Evolutionary conservation across 2,329 filamentous ascomycete genomes (phyloP), one percentile per base, ranked within the genome.

Genomic region (Lasiodiplodia gonubiensis): DNA sequence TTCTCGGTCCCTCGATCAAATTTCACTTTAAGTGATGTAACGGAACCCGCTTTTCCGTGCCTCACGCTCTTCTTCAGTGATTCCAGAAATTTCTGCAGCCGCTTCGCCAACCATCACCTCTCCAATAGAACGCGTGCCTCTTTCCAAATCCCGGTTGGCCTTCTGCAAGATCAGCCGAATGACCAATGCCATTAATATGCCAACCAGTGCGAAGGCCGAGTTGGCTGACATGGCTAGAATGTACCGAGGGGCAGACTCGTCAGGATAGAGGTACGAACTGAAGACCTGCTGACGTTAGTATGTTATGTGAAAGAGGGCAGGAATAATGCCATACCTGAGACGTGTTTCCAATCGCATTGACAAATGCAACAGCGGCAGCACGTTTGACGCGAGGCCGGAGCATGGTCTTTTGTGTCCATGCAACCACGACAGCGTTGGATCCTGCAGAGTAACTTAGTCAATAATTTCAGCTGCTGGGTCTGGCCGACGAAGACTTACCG

Each of bases 291-390:
- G 7, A 33, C 10, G 8, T 33, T 33, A 33, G 8, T 33, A 1
- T 33, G 1, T 33, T 10, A 33, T 33, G 8, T 8, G 30, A 33
- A 33, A 33, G 8, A 33, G 7, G 30, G 30, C 10, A 33, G 30
- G 8, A 8, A 8, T 2, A 33, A 33, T 2, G 30, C 18, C 54
- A 39, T 21, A 39, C 54, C 30, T 39, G 54, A 7, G 66, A 63
- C 18, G 46, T 21, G 35, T 70, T 68, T 5, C 63, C 67, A 12
- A 69, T 37, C 4, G 49, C 66, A 25, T 68, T 70, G 16, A 69
- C 64, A 21, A 69, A 51, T 6, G 69, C 67, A 4, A 68, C 54
- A 18, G 67, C 63, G 30, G 64, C 61, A 6, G 53, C 37, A 6
- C 67, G 60, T 23, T 69, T 68, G 25, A 60, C 54, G 2, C 51